These are phyloP conservation scores for Aspergillus ustus DNA, from an alignment of 2,329 filamentous ascomycete genomes.

Conservation along the genomic window DNA sequence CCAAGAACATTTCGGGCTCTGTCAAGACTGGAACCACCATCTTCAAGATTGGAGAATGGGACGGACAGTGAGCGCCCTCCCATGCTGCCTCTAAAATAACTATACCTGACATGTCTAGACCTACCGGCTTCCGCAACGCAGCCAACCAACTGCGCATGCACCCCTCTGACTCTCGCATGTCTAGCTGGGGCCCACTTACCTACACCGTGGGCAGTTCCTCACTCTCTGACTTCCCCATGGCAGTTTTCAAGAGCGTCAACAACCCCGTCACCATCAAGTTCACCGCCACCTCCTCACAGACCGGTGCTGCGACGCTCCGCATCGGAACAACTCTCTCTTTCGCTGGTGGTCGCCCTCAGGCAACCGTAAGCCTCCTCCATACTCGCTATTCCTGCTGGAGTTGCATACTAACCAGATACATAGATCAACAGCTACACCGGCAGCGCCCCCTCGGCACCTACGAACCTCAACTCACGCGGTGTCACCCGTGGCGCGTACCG, in stretches of 20 bases:
- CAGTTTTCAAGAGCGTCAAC: slow-evolving; percentile 65
- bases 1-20: slow-evolving; percentile 56
- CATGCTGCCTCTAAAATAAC: slow-evolving; percentile 20
- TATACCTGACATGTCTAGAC: slow-evolving; percentile 32
- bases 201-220: slow-evolving; percentile 64
- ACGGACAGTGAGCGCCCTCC: slow-evolving; percentile 54
- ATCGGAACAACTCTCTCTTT: slow-evolving; percentile 69
- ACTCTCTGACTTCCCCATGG: slow-evolving; percentile 66
- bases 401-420: slow-evolving; percentile 11
- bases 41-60: slow-evolving; percentile 69
- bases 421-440: slow-evolving; percentile 60
- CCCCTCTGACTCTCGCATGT: slow-evolving; percentile 68
- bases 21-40: slow-evolving; percentile 57
- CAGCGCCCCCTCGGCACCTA: slow-evolving; percentile 57
- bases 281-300: slow-evolving; percentile 56
- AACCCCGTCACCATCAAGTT: slow-evolving; percentile 65
- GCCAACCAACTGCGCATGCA: slow-evolving; percentile 72
- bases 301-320: slow-evolving; percentile 61
- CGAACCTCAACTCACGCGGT: slow-evolving; percentile 67
- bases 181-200: slow-evolving; percentile 62
- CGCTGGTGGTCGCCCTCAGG: slow-evolving; percentile 61
- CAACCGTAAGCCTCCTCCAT: slow-evolving; percentile 33
- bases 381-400: too few relatives aligned
- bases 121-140: slow-evolving; percentile 68
- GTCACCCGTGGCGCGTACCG: slow-evolving; percentile 69